phyloP scores from a whole-genome alignment of 1,139 yeast genomes.

The Suhomyces coccinellae region DNA sequence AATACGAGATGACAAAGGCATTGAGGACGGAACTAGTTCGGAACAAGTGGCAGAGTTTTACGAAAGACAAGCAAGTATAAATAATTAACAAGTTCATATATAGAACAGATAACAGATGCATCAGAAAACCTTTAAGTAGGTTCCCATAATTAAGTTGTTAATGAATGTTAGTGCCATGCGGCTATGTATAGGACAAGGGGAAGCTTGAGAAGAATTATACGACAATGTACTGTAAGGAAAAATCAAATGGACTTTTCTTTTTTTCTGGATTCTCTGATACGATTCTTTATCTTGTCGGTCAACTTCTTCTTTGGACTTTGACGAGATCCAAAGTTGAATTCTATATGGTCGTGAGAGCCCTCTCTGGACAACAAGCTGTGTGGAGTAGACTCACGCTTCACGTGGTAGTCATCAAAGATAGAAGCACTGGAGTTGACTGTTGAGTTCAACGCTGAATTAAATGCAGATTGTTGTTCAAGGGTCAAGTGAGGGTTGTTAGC shows the following conservation, averaged over 20 bases:
- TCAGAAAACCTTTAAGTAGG: neutral
- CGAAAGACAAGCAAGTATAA: slow-evolving; percentile 62
- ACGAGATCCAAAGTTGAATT: slow-evolving; percentile 32
- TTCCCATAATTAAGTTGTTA: neutral
- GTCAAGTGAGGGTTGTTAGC: slow-evolving; percentile 27
- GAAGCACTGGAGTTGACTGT: slow-evolving; percentile 27
- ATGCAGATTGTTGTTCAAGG: slow-evolving; percentile 28
- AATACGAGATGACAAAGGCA: slow-evolving; percentile 81
- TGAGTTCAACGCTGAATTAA: slow-evolving; percentile 21
- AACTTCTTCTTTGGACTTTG: slow-evolving; percentile 19
- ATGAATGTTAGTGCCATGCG: too few relatives aligned
- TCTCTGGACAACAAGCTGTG: slow-evolving; percentile 8
- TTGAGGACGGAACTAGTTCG: slow-evolving; percentile 88
- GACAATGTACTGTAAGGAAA: neutral
- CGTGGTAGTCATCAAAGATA: slow-evolving; percentile 32
- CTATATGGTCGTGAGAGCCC: slow-evolving; percentile 32
- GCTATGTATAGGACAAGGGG: too few relatives aligned
- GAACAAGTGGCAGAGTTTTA: slow-evolving; percentile 91
- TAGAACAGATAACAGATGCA: neutral
- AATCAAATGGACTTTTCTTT: slow-evolving; percentile 8
- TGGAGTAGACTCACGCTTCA: slow-evolving; percentile 6
- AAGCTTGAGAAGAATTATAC: neutral
- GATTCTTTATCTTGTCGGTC: slow-evolving; percentile 37
- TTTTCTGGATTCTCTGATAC: slow-evolving; percentile 37
- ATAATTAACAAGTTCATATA: slow-evolving; percentile 1